These are phyloP conservation scores for Dysphania ambrosioides DNA, from an alignment of 148 eudicot genomes.

Conservation along the genomic window DNA sequence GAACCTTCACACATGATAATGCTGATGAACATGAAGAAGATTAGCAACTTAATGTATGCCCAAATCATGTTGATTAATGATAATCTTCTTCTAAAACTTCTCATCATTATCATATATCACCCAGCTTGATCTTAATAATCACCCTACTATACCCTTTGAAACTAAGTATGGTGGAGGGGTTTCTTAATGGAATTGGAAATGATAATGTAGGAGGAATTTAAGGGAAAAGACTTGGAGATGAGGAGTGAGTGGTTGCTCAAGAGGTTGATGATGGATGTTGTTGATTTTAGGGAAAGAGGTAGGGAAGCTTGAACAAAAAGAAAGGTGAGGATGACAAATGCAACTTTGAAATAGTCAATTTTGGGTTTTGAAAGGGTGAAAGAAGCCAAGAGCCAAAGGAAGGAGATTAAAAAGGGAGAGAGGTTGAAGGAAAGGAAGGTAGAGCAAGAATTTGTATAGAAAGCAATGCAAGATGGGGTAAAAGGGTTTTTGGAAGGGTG, in stretches of 20 bases:
- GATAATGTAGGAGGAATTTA: too few relatives aligned
- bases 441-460: background rate
- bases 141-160: too few relatives aligned
- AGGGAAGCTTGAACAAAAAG: too few relatives aligned
- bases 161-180: too few relatives aligned
- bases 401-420: background rate
- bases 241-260: too few relatives aligned
- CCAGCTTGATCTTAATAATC: too few relatives aligned
- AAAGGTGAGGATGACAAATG: too few relatives aligned
- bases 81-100: slow-evolving; percentile 1
- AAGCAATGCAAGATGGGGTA: background rate
- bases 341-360: slow-evolving; percentile 20
- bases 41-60: background rate
- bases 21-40: slow-evolving; percentile 26
- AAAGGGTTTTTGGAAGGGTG: background rate
- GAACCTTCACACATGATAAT: slow-evolving; percentile 34
- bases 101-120: slow-evolving; percentile 5
- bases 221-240: too few relatives aligned
- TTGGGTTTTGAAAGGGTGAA: slow-evolving; percentile 18
- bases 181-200: too few relatives aligned
- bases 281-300: too few relatives aligned
- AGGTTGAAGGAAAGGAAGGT: background rate
- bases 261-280: too few relatives aligned
- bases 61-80: slow-evolving; percentile 1
- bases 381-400: slow-evolving; percentile 2